phyloP scores from a whole-genome alignment of 108 stramenopile genomes.

The Chaetoceros muelleri region DNA sequence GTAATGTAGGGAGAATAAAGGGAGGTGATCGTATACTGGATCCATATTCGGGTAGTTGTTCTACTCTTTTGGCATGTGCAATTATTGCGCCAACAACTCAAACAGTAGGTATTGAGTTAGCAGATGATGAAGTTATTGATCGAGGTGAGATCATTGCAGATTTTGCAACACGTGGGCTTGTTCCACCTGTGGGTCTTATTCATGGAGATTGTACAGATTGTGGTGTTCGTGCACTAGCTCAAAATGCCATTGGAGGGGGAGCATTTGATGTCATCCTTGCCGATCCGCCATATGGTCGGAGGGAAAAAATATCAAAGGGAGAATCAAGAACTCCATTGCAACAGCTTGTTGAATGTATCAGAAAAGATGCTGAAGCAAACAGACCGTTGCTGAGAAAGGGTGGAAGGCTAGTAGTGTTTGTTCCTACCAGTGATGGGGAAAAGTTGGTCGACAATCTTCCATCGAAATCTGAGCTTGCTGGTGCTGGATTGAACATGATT shows the following conservation, averaged over 20 bases:
- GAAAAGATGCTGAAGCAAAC: conserved; percentile 19
- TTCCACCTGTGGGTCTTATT: conserved; percentile 40
- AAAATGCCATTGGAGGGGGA: conserved; percentile 19
- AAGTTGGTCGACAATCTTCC: conserved; percentile 33
- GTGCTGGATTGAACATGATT: conserved; percentile 39
- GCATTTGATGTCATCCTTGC: conserved; percentile 71
- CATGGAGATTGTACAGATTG: conserved; percentile 48
- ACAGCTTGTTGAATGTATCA: conserved; percentile 43
- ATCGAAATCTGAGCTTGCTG: conserved; percentile 7
- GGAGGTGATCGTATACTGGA: conserved; percentile 40
- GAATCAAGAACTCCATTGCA: conserved; percentile 26
- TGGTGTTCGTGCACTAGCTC: conserved; percentile 32
- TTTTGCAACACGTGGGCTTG: conserved; percentile 47
- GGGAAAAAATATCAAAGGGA: conserved; percentile 31
- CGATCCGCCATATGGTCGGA: conserved; percentile 76
- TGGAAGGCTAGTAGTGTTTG: conserved; percentile 55
- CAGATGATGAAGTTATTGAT: conserved; percentile 53
- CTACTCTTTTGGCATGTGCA: conserved; percentile 68
- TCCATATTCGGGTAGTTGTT: conserved; percentile 72
- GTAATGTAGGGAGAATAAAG: conserved; percentile 52
- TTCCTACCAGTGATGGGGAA: conserved; percentile 35
- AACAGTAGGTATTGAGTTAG: conserved; percentile 74
- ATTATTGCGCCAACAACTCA: conserved; percentile 45
- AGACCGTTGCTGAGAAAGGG: conserved; percentile 40
- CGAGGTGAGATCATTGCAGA: conserved; percentile 54